phyloP scores from a whole-genome alignment of 1,139 yeast species.

The Yamadazyma epiphylla region DNA sequence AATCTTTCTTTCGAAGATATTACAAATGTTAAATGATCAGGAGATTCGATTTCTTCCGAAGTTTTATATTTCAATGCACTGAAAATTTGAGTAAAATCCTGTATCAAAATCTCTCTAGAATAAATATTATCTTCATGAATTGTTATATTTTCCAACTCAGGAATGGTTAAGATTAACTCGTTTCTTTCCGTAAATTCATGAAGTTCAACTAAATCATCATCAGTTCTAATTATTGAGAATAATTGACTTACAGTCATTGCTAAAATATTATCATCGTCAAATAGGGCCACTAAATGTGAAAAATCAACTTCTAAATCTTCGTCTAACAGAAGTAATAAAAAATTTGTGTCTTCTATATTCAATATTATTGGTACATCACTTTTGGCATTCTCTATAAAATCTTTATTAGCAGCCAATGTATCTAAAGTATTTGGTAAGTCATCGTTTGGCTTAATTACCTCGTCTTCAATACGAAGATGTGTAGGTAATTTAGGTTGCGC shows the following conservation, averaged over 20 bases:
- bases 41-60: constrained; percentile 13
- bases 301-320: constrained; percentile 4
- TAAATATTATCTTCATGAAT: constrained; percentile 41
- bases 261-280: constrained; percentile 17
- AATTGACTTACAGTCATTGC: constrained; percentile 21
- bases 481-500: too few relatives aligned
- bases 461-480: too few relatives aligned
- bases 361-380: constrained; percentile 20
- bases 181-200: constrained; percentile 22
- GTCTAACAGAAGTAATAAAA: constrained; percentile 20
- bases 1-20: constrained; percentile 28
- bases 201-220: constrained; percentile 25
- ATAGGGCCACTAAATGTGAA: constrained; percentile 20
- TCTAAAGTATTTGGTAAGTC: too few relatives aligned
- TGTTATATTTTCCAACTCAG: constrained; percentile 26
- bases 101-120: constrained; percentile 25
- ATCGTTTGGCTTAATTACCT: too few relatives aligned
- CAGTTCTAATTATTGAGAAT: constrained; percentile 22
- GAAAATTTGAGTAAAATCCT: constrained; percentile 31
- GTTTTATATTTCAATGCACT: constrained; percentile 19
- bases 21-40: constrained; percentile 20
- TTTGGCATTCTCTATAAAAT: too few relatives aligned
- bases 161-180: constrained; percentile 29
- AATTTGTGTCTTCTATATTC: constrained; percentile 19
- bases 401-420: too few relatives aligned